A percentile compares a stretch with the other conserved stretches of the same genome.
Conservation (phyloP, 495 filamentous ascomycete species). For the Glonium stellatum region DNA sequence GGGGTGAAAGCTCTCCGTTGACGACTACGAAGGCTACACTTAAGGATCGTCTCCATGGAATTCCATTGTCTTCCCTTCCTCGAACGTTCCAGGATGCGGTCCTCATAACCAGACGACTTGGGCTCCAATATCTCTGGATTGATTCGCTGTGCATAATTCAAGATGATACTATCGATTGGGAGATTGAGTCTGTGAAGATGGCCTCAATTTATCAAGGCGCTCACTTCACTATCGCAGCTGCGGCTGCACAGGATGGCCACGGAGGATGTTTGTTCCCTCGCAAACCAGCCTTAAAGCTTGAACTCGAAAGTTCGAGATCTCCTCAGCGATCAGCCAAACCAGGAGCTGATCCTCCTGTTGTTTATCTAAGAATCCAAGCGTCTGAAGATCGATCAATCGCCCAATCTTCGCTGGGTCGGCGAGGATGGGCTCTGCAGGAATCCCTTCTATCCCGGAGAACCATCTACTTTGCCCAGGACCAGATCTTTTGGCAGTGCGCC, state of each 20-base stretch:
- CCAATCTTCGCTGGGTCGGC: background rate
- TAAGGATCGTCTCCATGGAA: background rate
- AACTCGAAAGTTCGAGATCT: conserved; percentile 3
- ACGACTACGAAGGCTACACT: background rate
- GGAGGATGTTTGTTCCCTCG: conserved; percentile 6
- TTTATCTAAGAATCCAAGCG: too few species aligned
- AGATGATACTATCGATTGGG: conserved; percentile 16
- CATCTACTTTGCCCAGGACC: conserved; percentile 5
- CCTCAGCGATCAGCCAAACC: conserved; percentile 1
- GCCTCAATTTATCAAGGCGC: conserved; percentile 12
- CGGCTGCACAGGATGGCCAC: conserved; percentile 3
- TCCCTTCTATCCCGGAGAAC: conserved; percentile 2
- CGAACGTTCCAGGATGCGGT: conserved; percentile 21
- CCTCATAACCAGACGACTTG: conserved; percentile 1
- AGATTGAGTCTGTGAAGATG: conserved; percentile 11
- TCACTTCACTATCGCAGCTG: conserved; percentile 5
- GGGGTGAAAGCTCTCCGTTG: conserved; percentile 5
- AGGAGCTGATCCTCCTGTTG: background rate
- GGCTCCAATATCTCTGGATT: conserved; percentile 20
- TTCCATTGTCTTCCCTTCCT: conserved; percentile 1
- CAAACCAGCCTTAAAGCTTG: background rate
- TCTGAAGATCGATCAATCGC: too few species aligned
- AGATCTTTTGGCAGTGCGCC: conserved; percentile 3
- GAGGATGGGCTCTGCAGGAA: conserved; percentile 11
- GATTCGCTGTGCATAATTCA: conserved; percentile 26